Evolutionary conservation across 1,139 yeast genomes (phyloP), one percentile per base, ranked within the genome.

Genomic region (Geotrichum europaeum): DNA sequence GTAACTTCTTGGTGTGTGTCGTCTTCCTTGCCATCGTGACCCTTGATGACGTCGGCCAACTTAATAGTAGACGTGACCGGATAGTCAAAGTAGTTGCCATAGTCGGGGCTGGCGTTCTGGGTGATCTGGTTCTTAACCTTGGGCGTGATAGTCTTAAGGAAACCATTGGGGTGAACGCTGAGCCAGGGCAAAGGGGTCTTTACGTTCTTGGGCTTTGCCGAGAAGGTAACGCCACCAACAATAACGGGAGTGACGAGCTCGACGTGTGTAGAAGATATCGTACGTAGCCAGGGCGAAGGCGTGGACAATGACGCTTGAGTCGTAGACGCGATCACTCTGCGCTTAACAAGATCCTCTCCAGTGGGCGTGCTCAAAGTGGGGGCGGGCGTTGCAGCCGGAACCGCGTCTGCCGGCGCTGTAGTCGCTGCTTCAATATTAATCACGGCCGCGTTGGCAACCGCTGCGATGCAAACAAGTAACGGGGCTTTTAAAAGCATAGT

Each of bases 171-270:
- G 61, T 89, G 81, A 68, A 90, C 78, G 1, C 89, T 81, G 56
- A 90, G 78, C 97, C 97, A 90, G n/a, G 87, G 88, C 65, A 84
- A 84, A 63, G 88, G 79, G 64, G 86, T 78, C 24, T 89, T 83
- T 10, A 86, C 82, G 9, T 74, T 73, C 0, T 89, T 83, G 1
- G 96, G 96, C 68, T 84, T 83, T 13, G 86, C 89, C 61, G 84
- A 81, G 70, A 90, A 86, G 0, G 96, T 88, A 58, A 90, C 89
- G 25, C 94, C 94, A 36, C 83, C 89, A 68, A 89, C 81, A 49
- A 89, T 89, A 0, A 92, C 85, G 15, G 97, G 97, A 0, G 85
- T 83, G 47, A 90, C 94, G 36, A 87, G 78, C 70, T 87, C 95
- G 13, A 71, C 76, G 9, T 79, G 70, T 0, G 81, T 73, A 1